Evolutionary conservation across 257 asterid genomes (phyloP).

Genomic region (Przewalskia tangutica): DNA sequence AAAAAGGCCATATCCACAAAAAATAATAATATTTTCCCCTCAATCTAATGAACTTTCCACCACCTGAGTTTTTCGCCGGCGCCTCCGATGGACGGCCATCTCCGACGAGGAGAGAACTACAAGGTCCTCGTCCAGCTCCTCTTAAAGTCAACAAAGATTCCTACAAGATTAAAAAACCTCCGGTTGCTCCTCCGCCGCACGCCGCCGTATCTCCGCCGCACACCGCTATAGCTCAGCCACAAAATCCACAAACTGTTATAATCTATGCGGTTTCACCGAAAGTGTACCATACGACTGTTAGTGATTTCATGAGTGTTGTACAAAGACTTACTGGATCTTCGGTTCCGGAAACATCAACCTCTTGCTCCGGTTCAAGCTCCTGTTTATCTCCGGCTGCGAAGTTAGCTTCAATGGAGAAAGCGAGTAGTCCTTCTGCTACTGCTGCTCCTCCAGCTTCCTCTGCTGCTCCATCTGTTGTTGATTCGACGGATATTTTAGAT

Average conservation of each 20-base stretch:
- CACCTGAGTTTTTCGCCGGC: constrained; percentile 37
- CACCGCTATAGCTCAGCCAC: neutral
- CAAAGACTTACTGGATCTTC: constrained; percentile 84
- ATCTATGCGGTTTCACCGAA: constrained; percentile 85
- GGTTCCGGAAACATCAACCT: neutral
- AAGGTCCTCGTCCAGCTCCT: constrained; percentile 87
- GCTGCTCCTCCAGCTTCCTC: constrained; percentile 14
- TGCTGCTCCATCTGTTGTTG: neutral
- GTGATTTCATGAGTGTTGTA: constrained; percentile 76
- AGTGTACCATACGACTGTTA: constrained; percentile 72
- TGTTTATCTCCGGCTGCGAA: constrained; percentile 80
- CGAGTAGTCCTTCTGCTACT: constrained; percentile 27
- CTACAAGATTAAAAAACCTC: constrained; percentile 79
- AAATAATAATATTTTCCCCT: neutral
- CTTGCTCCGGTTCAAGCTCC: too few species aligned
- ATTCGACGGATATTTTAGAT: constrained; percentile 17
- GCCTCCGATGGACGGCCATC: constrained; percentile 38
- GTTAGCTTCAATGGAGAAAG: constrained; percentile 59
- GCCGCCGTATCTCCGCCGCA: neutral
- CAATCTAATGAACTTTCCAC: constrained; percentile 8
- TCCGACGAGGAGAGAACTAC: constrained; percentile 49
- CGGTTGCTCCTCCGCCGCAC: constrained; percentile 40
- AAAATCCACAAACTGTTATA: constrained; percentile 64
- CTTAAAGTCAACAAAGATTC: constrained; percentile 89
- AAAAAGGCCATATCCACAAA: neutral